These are phyloP conservation scores for Rhazya stricta DNA, from an alignment of 257 asterid species.

Conservation along the genomic window DNA sequence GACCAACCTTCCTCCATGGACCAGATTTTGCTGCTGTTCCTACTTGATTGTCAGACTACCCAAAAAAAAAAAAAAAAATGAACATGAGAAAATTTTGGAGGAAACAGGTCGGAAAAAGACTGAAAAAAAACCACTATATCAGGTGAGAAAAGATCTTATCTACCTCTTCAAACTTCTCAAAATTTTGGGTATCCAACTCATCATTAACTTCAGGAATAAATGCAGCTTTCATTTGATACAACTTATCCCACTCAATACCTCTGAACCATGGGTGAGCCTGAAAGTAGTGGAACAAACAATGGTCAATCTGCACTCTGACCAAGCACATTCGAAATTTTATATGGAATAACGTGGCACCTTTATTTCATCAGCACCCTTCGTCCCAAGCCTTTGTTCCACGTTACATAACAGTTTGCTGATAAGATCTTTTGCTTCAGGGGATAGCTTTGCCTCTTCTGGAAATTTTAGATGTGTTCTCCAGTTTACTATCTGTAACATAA, in stretches of 20 bases:
- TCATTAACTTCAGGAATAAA: slow-evolving; percentile 91
- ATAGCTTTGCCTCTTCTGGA: slow-evolving; percentile 89
- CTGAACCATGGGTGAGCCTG: slow-evolving; percentile 95
- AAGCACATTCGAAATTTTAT: slow-evolving; percentile 12
- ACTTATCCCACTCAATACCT: slow-evolving; percentile 73
- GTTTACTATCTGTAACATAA: slow-evolving; percentile 65
- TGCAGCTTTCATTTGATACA: slow-evolving; percentile 92
- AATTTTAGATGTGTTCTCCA: slow-evolving; percentile 87
- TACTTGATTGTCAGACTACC: slow-evolving; percentile 71
- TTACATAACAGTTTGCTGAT: slow-evolving; percentile 86
- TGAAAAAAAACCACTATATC: slow-evolving; percentile 10
- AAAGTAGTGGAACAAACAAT: slow-evolving; percentile 25
- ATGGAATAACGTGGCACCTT: slow-evolving; percentile 46
- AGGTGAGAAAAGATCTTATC: slow-evolving; percentile 11
- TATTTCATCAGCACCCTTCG: slow-evolving; percentile 86
- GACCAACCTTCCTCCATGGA: slow-evolving; percentile 97
- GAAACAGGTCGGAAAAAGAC: background rate
- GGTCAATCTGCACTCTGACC: slow-evolving; percentile 2
- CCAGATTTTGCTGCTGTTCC: slow-evolving; percentile 73
- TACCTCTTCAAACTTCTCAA: slow-evolving; percentile 98
- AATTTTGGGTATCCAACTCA: slow-evolving; percentile 95
- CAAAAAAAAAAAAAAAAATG: slow-evolving; percentile 22
- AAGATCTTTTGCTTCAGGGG: slow-evolving; percentile 86
- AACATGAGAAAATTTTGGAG: slow-evolving; percentile 16
- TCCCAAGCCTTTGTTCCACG: slow-evolving; percentile 93